A percentile compares a stretch with the other conserved stretches of the same genome.
Evolutionary conservation across 495 filamentous ascomycete genomes (phyloP).

Genomic region (Penicillium cataractarum): DNA sequence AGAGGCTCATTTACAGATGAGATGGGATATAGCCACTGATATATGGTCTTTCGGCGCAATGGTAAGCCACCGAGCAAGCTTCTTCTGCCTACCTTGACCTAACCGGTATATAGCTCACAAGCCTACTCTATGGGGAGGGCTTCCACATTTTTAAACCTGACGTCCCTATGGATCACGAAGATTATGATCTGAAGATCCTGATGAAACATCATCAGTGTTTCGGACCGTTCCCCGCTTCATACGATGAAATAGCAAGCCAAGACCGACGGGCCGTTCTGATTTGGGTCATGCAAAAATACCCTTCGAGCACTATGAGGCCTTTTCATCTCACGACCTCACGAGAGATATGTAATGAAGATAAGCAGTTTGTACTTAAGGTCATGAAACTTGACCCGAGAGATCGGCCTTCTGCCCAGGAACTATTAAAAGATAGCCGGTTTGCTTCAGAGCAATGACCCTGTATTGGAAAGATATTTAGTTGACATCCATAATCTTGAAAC

Average conservation of each 20-base stretch:
- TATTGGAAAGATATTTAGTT: too few species aligned
- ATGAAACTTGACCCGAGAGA: constrained; percentile 37
- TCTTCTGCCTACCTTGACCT: constrained; percentile 8
- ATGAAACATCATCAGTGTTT: constrained; percentile 44
- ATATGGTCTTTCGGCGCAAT: constrained; percentile 51
- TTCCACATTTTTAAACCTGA: constrained; percentile 49
- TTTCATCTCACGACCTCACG: constrained; percentile 25
- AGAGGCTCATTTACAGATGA: neutral
- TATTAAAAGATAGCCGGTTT: constrained; percentile 30
- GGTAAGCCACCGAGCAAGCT: constrained; percentile 22
- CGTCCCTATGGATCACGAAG: constrained; percentile 39
- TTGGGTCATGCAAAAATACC: constrained; percentile 28
- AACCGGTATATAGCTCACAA: constrained; percentile 38
- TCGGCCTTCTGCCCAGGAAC: constrained; percentile 26
- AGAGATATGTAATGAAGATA: constrained; percentile 31
- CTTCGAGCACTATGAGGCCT: constrained; percentile 24
- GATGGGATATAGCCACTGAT: constrained; percentile 26
- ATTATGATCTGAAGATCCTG: constrained; percentile 46
- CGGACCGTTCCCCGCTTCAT: constrained; percentile 46
- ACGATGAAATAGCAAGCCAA: constrained; percentile 27
- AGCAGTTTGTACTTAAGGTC: constrained; percentile 28
- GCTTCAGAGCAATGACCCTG: neutral
- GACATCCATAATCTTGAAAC: neutral
- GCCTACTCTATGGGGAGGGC: constrained; percentile 41
- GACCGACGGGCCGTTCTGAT: constrained; percentile 17